Base-by-base conservation (phyloP, 2,329 filamentous ascomycete species). In the Hawksworthiomyces lignivorus region DNA sequence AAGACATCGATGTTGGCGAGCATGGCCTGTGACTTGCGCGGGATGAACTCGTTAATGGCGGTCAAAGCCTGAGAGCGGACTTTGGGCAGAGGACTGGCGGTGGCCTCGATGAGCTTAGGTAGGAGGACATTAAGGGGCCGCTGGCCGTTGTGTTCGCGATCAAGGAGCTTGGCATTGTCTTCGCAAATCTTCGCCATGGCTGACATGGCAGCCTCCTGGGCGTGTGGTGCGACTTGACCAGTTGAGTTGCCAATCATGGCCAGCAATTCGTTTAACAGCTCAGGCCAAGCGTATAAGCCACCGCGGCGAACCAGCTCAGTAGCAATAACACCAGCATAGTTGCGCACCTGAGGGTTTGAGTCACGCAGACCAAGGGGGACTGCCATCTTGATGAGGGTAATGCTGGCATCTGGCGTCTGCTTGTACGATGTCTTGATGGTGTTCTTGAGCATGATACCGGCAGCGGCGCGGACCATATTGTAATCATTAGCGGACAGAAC, bases 121-220 rank as follows among this genome's bases (percentile, higher is more conserved):
- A 97, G 82, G 34, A 98, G 79, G 54, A 88, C 83, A 59, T 84
- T 84, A 46, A 97, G 76, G 2, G 92, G 92, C 43, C 88, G 77
- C 62, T 96, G 83, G 47, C 88, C 87, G 56, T 88, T 81, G 60
- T 94, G 87, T 50, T 95, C 87, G 54, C 82, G 81, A 63, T 94
- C 87, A 41, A 98, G 70, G 45, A 87, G 73, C 58, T 84, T 87
- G 56, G 79, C 82, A 65, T 94, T 96, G 65, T 98, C 92, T 64
- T 98, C 92, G 64, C 92, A 98, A 48, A 98, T 89, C 70, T 97
- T 97, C 60, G 84, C 71, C 62, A 98, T 72, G 36, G 92, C 89
- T 36, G 85, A 80, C 84, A 97, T 95, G 52, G 87, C 89, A 47
- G 89, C 89, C 61, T 98, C 90, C 58, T 96, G 88, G 11, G 83